A percentile compares a stretch with the other conserved stretches of the same genome.
Conservation (phyloP, 768 basidiomycete genomes). For the Tricholoma furcatifolium region DNA sequence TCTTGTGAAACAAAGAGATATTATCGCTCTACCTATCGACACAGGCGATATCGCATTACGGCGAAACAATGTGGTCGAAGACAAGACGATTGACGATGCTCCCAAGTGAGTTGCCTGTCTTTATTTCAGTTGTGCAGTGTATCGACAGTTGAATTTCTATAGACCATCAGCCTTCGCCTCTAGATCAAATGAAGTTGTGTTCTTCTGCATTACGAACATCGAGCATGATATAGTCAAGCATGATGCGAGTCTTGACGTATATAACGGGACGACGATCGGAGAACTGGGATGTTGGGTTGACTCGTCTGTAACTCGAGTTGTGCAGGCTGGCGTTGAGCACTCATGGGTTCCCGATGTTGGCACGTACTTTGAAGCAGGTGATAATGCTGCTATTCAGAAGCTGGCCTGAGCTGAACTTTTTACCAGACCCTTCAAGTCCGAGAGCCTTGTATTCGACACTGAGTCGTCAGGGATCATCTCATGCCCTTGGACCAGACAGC, state of each 20-base stretch:
- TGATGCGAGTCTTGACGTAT: slow-evolving; percentile 38
- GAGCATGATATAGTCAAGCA: slow-evolving; percentile 57
- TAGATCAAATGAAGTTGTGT: slow-evolving; percentile 52
- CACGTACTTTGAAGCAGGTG: slow-evolving; percentile 52
- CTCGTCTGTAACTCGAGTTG: slow-evolving; percentile 64
- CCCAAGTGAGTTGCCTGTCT: slow-evolving; percentile 20
- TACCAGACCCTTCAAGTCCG: slow-evolving; percentile 12
- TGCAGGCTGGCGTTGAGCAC: slow-evolving; percentile 79
- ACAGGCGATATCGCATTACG: slow-evolving; percentile 37
- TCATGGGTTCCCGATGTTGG: slow-evolving; percentile 53
- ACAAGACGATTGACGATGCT: slow-evolving; percentile 19
- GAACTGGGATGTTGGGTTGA: slow-evolving; percentile 89
- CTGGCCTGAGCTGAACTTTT: neutral
- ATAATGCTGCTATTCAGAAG: neutral
- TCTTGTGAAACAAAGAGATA: slow-evolving; percentile 71
- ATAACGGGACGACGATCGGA: slow-evolving; percentile 56
- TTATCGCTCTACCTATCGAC: slow-evolving; percentile 65
- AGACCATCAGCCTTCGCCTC: slow-evolving; percentile 12
- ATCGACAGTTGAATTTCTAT: neutral
- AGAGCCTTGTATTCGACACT: slow-evolving; percentile 24
- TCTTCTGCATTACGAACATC: slow-evolving; percentile 78
- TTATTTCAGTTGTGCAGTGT: neutral
- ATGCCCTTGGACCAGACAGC: slow-evolving; percentile 30
- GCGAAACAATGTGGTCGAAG: slow-evolving; percentile 20
- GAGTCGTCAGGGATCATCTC: slow-evolving; percentile 18